These are phyloP conservation scores for Candida sp. DNA, from an alignment of 1,139 yeast genomes.

Conservation along the genomic window DNA sequence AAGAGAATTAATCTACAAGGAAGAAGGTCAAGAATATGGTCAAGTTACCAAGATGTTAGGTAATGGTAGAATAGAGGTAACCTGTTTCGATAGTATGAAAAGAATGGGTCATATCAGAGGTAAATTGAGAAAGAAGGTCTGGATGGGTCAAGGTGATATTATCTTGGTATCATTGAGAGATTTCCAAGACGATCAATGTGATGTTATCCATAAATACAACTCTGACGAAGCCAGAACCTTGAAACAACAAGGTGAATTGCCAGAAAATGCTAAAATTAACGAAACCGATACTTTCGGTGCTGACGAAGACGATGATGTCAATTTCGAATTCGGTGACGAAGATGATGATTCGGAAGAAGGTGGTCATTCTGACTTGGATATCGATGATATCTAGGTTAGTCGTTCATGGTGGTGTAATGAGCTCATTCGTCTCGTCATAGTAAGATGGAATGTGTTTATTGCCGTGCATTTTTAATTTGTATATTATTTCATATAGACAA, in stretches of 20 bases:
- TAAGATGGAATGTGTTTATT: not conserved
- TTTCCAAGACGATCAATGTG: conserved; percentile 98
- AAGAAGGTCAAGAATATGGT: conserved; percentile 98
- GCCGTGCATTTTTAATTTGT: not conserved
- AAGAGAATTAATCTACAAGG: conserved; percentile 89
- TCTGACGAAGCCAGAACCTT: conserved; percentile 98
- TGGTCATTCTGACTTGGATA: conserved; percentile 62
- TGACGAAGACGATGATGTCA: conserved; percentile 96
- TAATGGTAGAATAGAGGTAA: conserved; percentile 93
- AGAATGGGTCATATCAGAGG: conserved; percentile 99
- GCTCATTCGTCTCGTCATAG: conserved; percentile 1
- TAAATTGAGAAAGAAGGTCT: conserved; percentile 97
- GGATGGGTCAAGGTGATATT: conserved; percentile 99
- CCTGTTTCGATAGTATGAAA: conserved; percentile 90
- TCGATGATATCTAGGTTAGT: conserved; percentile 66
- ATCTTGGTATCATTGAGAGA: conserved; percentile 95
- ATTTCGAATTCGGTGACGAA: conserved; percentile 97
- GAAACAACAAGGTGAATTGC: conserved; percentile 95
- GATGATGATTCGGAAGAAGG: conserved; percentile 77
- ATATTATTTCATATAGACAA: not conserved
- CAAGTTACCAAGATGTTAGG: conserved; percentile 99
- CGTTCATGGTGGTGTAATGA: not conserved
- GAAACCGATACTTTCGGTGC: conserved; percentile 98
- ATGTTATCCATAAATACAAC: conserved; percentile 94
- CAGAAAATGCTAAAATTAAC: conserved; percentile 94